Conservation (phyloP, 352 stramenopile species). For the Stephanocyclus meneghinianus region DNA sequence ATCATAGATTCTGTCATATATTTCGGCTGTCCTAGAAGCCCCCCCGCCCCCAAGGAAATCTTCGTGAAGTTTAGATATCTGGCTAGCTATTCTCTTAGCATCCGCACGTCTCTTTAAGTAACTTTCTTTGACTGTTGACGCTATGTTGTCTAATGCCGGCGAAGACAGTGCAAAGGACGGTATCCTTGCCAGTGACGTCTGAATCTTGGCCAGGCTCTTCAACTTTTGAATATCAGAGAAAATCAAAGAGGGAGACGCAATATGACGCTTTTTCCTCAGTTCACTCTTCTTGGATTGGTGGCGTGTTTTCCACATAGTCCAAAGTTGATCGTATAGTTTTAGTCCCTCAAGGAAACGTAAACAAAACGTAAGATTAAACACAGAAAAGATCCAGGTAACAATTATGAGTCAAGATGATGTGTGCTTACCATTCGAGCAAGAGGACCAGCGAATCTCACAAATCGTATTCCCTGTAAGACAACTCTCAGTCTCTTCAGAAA, state of each 20-base stretch:
- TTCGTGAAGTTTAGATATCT: constrained; percentile 46
- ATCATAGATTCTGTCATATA: constrained; percentile 69
- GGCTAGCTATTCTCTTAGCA: constrained; percentile 43
- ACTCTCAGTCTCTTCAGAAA: constrained; percentile 55
- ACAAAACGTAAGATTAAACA: background rate
- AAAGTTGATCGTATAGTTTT: constrained; percentile 68
- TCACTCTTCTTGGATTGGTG: constrained; percentile 41
- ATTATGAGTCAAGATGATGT: background rate
- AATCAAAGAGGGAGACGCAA: constrained; percentile 51
- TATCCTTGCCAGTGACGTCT: constrained; percentile 49
- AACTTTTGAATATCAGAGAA: constrained; percentile 61
- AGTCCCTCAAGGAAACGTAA: constrained; percentile 22
- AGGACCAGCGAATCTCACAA: constrained; percentile 58
- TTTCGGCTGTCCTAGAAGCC: constrained; percentile 43
- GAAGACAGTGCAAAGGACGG: constrained; percentile 33
- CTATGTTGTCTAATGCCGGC: constrained; percentile 35
- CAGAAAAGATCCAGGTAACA: background rate
- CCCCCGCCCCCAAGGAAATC: constrained; percentile 28
- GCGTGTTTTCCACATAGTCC: constrained; percentile 53
- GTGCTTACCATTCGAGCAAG: constrained; percentile 49
- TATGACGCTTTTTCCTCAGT: constrained; percentile 40
- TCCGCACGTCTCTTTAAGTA: constrained; percentile 43
- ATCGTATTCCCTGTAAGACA: constrained; percentile 56
- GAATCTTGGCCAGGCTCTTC: constrained; percentile 35
- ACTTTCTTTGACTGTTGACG: constrained; percentile 44